phyloP scores from a whole-genome alignment of 352 stramenopile species.

The Globisporangium uncinulatum region DNA sequence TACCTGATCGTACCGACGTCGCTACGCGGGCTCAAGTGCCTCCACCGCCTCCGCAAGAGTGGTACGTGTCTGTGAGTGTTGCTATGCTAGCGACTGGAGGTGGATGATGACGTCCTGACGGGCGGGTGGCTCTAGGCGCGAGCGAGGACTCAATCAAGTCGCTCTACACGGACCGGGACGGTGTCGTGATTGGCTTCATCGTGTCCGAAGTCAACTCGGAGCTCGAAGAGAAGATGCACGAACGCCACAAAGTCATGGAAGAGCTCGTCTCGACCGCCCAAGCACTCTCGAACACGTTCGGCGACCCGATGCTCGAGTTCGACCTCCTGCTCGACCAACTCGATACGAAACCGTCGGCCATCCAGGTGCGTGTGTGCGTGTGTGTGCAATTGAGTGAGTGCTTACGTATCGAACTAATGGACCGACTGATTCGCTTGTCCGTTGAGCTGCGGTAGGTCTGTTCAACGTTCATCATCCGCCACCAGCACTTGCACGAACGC shows the following conservation, averaged over 20 bases:
- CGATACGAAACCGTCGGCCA: conserved; percentile 79
- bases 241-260: conserved; percentile 76
- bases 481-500: conserved; percentile 60
- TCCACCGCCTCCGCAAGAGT: conserved; percentile 75
- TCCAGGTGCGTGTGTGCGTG: conserved; percentile 52
- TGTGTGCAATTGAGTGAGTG: conserved; percentile 1
- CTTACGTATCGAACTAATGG: background rate
- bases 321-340: conserved; percentile 81
- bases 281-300: conserved; percentile 70
- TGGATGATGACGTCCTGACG: too few relatives aligned
- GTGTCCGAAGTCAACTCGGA: conserved; percentile 84
- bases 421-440: too few relatives aligned
- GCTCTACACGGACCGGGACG: conserved; percentile 76
- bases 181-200: conserved; percentile 84
- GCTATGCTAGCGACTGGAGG: background rate
- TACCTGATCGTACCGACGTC: conserved; percentile 68
- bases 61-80: conserved; percentile 27
- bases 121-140: conserved; percentile 36
- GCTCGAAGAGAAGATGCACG: conserved; percentile 71
- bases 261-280: conserved; percentile 71
- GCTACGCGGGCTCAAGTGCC: conserved; percentile 65
- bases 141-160: conserved; percentile 78
- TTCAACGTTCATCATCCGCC: conserved; percentile 80
- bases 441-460: conserved; percentile 39
- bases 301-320: conserved; percentile 83